phyloP scores from a whole-genome alignment of 495 filamentous ascomycete species.

The Terfezia boudieri region DNA sequence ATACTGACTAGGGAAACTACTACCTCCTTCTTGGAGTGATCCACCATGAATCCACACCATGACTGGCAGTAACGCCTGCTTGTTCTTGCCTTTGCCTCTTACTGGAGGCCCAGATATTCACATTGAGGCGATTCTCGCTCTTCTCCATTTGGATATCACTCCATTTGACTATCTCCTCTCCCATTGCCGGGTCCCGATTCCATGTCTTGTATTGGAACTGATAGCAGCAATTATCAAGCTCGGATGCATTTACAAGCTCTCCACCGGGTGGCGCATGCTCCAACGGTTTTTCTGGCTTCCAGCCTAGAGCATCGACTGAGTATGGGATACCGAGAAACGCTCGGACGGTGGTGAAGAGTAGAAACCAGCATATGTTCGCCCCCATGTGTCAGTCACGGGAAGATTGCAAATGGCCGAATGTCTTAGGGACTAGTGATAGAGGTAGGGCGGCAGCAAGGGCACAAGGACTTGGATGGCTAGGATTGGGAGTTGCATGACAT shows the following conservation, averaged over 20 bases:
- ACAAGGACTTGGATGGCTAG: too few species aligned
- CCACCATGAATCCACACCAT: slow-evolving; percentile 29
- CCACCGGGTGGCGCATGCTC: neutral
- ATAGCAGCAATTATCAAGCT: neutral
- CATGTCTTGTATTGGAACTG: neutral
- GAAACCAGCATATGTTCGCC: neutral
- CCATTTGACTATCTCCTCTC: neutral
- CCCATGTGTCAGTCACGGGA: too few species aligned
- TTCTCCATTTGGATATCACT: neutral
- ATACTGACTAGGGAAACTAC: neutral
- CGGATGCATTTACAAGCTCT: neutral
- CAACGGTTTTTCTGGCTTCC: neutral
- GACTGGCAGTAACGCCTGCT: slow-evolving; percentile 23
- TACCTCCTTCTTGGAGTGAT: slow-evolving; percentile 23
- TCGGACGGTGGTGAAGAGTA: slow-evolving; percentile 10
- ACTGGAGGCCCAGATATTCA: slow-evolving; percentile 32
- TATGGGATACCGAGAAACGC: slow-evolving; percentile 36
- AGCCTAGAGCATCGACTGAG: neutral
- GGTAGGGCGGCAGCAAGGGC: too few species aligned
- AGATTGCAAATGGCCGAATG: too few species aligned
- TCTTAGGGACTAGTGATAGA: too few species aligned
- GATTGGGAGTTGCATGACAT: too few species aligned
- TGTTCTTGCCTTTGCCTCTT: slow-evolving; percentile 8
- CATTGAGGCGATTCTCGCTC: slow-evolving; percentile 30
- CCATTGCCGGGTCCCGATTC: neutral